phyloP scores from a whole-genome alignment of 768 basidiomycete species.

The Glaciozyma antarctica region DNA sequence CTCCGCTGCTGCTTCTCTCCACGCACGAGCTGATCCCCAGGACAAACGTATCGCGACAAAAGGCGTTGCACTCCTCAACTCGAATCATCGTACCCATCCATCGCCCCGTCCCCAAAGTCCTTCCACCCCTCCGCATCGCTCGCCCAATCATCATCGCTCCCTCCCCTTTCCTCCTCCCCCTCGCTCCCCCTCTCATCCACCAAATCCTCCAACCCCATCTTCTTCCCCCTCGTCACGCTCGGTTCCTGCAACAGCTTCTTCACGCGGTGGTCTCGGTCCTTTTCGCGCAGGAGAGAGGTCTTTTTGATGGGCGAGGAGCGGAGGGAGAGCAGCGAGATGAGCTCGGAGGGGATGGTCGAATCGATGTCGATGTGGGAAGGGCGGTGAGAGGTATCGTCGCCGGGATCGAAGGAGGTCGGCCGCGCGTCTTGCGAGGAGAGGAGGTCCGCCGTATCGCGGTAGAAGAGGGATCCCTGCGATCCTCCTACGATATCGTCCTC shows the following conservation, averaged over 20 bases:
- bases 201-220: slow-evolving; percentile 13
- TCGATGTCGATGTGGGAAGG: not conserved
- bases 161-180: not conserved
- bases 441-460: slow-evolving; percentile 1
- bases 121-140: slow-evolving; percentile 29
- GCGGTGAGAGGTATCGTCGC: not conserved
- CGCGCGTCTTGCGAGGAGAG: not conserved
- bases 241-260: slow-evolving; percentile 12
- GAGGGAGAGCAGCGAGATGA: slow-evolving; percentile 21
- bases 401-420: not conserved
- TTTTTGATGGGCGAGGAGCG: slow-evolving; percentile 18
- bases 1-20: not conserved
- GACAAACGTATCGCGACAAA: not conserved
- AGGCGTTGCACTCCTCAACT: not conserved
- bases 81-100: slow-evolving; percentile 25
- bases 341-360: slow-evolving; percentile 1
- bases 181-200: slow-evolving; percentile 7
- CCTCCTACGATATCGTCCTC: not conserved
- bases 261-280: slow-evolving; percentile 15
- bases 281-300: not conserved
- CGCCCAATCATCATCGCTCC: slow-evolving; percentile 31
- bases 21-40: not conserved
- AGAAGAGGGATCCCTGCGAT: slow-evolving; percentile 3
- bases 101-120: slow-evolving; percentile 16
- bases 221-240: not conserved